Percentiles rank a stretch among this genome's conserved stretches.
phyloP scores from a whole-genome alignment of 495 filamentous ascomycete species.

The Trichoderma asperelloides region DNA sequence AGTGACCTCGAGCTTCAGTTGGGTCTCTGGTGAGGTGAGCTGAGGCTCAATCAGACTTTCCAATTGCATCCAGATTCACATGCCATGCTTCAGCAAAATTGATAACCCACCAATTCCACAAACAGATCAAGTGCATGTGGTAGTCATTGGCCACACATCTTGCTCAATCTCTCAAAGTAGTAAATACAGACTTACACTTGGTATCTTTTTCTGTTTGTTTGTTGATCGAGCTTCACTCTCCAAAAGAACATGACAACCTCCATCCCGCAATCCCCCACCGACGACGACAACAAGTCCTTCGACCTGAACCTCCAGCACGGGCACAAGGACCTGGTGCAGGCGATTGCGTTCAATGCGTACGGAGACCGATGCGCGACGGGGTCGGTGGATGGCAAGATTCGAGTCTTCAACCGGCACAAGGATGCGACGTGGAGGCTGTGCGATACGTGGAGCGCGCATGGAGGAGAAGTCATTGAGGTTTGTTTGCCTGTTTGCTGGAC shows the following conservation, averaged over 20 bases:
- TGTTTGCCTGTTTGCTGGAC: conserved; percentile 15
- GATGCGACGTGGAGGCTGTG: conserved; percentile 69
- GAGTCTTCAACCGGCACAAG: conserved; percentile 76
- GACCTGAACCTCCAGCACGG: conserved; percentile 46
- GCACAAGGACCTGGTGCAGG: conserved; percentile 61
- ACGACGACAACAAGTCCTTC: conserved; percentile 50
- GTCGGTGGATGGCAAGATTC: conserved; percentile 86
- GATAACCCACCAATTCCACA: too few relatives aligned
- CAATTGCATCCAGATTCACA: neutral
- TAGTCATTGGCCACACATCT: too few relatives aligned
- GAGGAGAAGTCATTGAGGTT: conserved; percentile 85
- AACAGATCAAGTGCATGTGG: too few relatives aligned
- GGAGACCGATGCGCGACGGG: conserved; percentile 86
- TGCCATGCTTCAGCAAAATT: neutral
- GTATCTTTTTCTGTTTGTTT: too few relatives aligned
- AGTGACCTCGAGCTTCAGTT: neutral
- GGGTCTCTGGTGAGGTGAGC: too few relatives aligned
- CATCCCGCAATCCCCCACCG: conserved; percentile 8
- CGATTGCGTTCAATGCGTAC: conserved; percentile 65
- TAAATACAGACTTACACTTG: too few relatives aligned
- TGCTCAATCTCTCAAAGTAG: too few relatives aligned
- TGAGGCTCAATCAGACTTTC: neutral
- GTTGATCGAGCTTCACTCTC: neutral
- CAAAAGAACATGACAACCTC: conserved; percentile 3
- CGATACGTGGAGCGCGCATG: conserved; percentile 87